These are phyloP conservation scores for Tolypocladium tropicale DNA, from an alignment of 2,329 filamentous ascomycete species.

Conservation along the genomic window DNA sequence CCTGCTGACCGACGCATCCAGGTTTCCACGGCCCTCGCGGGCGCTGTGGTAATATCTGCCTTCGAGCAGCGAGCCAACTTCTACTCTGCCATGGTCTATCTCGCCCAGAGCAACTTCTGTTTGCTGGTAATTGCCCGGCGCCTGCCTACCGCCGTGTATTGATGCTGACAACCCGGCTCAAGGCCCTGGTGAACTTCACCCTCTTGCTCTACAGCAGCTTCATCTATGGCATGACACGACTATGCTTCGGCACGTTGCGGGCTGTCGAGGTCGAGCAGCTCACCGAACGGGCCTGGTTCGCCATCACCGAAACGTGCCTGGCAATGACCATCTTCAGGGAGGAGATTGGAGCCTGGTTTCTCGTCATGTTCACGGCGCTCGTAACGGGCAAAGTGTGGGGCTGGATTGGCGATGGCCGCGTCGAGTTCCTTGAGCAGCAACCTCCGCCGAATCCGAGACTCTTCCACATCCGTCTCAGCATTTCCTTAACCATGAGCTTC, in stretches of 20 bases:
- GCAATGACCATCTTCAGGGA: slow-evolving; percentile 98
- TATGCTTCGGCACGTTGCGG: slow-evolving; percentile 83
- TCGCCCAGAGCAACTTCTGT: slow-evolving; percentile 92
- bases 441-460: slow-evolving; percentile 78
- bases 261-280: slow-evolving; percentile 94
- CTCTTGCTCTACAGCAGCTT: slow-evolving; percentile 72
- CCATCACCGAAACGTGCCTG: slow-evolving; percentile 89
- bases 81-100: slow-evolving; percentile 94
- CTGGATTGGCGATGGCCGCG: slow-evolving; percentile 92
- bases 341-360: slow-evolving; percentile 86
- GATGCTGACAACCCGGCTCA: slow-evolving; percentile 4
- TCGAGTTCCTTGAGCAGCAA: slow-evolving; percentile 92
- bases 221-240: slow-evolving; percentile 77
- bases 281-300: slow-evolving; percentile 97
- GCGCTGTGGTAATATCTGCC: slow-evolving; percentile 74
- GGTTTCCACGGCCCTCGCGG: slow-evolving; percentile 77
- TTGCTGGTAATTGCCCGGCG: slow-evolving; percentile 56
- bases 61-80: slow-evolving; percentile 96
- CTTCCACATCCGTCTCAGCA: slow-evolving; percentile 74
- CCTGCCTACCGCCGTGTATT: neutral
- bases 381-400: slow-evolving; percentile 96
- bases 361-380: slow-evolving; percentile 91
- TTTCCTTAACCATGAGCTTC: slow-evolving; percentile 70
- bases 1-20: slow-evolving; percentile 23
- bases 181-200: slow-evolving; percentile 87